Evolutionary conservation across 2,329 filamentous ascomycete species (phyloP).

Genomic region (Hawksworthiomyces lignivorus): DNA sequence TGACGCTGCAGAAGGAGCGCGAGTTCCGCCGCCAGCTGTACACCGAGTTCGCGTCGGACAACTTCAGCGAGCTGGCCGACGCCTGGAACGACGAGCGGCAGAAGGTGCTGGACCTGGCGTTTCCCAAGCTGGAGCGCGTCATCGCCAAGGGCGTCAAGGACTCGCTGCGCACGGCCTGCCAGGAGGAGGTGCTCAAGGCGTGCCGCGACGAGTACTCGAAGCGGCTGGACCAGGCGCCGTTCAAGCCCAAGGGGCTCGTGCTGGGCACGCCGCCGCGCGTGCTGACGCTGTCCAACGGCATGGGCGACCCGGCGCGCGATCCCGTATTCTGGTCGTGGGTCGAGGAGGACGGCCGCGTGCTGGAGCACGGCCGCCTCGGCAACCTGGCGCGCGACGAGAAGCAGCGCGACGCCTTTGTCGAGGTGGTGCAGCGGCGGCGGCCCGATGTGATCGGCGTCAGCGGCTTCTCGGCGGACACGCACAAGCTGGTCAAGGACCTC

Average conservation of each 20-base stretch:
- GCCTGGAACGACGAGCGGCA: conserved; percentile 87
- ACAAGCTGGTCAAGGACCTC: conserved; percentile 74
- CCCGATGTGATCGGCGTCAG: conserved; percentile 88
- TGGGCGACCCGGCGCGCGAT: conserved; percentile 64
- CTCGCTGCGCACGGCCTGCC: conserved; percentile 84
- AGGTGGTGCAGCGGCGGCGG: conserved; percentile 68
- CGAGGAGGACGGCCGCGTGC: conserved; percentile 81
- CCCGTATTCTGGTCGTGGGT: conserved; percentile 87
- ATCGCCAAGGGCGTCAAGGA: conserved; percentile 93
- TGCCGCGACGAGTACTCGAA: conserved; percentile 85
- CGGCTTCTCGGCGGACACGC: conserved; percentile 80
- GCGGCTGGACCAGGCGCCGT: conserved; percentile 90
- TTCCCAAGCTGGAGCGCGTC: conserved; percentile 72
- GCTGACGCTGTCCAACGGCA: conserved; percentile 78
- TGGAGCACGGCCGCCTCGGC: conserved; percentile 80
- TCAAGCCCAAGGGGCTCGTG: conserved; percentile 88
- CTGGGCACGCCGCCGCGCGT: conserved; percentile 83
- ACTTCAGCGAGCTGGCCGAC: conserved; percentile 89
- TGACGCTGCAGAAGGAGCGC: conserved; percentile 67
- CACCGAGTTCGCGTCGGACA: conserved; percentile 84
- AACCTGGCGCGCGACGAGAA: conserved; percentile 66
- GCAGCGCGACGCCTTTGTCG: conserved; percentile 63
- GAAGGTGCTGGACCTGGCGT: conserved; percentile 74
- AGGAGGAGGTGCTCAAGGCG: conserved; percentile 80
- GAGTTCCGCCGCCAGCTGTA: conserved; percentile 72